These are phyloP conservation scores for Suillus cothurnatus DNA, from an alignment of 768 basidiomycete species.

Conservation along the genomic window DNA sequence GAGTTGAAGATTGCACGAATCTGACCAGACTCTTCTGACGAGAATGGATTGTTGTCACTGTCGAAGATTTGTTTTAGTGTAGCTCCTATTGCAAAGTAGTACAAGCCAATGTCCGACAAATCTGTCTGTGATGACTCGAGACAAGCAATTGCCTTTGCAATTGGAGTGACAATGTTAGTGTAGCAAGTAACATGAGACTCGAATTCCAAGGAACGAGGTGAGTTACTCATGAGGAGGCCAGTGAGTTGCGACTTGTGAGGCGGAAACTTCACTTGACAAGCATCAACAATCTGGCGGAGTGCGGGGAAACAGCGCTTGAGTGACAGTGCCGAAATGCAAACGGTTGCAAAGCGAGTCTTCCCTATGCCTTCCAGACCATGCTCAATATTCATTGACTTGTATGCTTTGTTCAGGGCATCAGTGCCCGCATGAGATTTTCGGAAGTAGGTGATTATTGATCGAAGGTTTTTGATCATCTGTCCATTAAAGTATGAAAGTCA, in stretches of 20 bases:
- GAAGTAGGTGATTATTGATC: constrained; percentile 23
- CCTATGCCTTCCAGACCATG: constrained; percentile 27
- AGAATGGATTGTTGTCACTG: too few relatives aligned
- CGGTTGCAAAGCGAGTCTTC: constrained; percentile 27
- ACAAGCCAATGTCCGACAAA: not conserved
- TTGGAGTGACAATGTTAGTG: not conserved
- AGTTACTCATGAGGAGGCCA: not conserved
- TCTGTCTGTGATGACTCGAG: not conserved
- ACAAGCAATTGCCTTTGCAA: not conserved
- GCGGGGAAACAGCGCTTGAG: constrained; percentile 21
- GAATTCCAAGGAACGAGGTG: not conserved
- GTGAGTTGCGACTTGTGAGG: not conserved
- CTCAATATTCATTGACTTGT: constrained; percentile 12
- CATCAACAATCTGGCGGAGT: constrained; percentile 19
- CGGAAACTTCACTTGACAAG: not conserved
- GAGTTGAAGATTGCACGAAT: not conserved
- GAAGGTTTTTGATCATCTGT: constrained; percentile 18
- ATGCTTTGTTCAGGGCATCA: constrained; percentile 18
- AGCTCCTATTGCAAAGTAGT: too few relatives aligned
- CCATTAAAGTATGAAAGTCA: too few relatives aligned
- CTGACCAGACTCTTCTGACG: not conserved
- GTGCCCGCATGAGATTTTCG: constrained; percentile 21
- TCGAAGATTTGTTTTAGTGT: too few relatives aligned
- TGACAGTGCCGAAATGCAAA: constrained; percentile 21
- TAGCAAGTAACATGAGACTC: not conserved